Base-by-base conservation (phyloP, 78 protist species). In the Guillardia theta region DNA sequence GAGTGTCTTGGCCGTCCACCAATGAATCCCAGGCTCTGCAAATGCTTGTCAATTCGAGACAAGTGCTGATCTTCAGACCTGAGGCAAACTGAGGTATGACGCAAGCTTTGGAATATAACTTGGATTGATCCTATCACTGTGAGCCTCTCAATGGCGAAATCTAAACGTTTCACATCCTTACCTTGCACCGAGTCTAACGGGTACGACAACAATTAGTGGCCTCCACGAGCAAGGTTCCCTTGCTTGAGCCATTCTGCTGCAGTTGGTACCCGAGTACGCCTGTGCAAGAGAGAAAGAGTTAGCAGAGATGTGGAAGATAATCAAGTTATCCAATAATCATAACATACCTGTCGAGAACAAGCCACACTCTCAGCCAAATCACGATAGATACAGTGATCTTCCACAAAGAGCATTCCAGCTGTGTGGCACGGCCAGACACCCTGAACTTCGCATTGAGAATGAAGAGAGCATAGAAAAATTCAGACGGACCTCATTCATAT, bases 1-100 rank as follows among this genome's bases (percentile, higher is more conserved):
- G 93, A 88, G 62, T 45, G 62, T 18, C 93, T 54, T 18, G 93
- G 93, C 39, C 62, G 27, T 8, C 64, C 93, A 9, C 93, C 93
- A 22, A 88, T 33, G 62, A 88, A 88, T 8, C 93, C 93, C 43
- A 48, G 21, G 70, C 70, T 58, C 70, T 70, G 41, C 41, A 4
- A 0, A 43, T 50, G 58, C 15, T 10, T 15, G 58, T 50, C 58
- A 19, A 15, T 15, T 15, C 58, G 10, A 10, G 58, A 15, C 58
- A 50, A 50, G 58, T 19, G 58, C 58, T 50, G 58, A 10, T 10
- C 58, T 10, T 50, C 39, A 4, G 41, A 37, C 48, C 93, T 88
- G 93, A 2, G 93, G 93, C 5, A 88, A 88, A 22, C 46, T 18
- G 47, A 88, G 64, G 39, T 48, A 88, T 36, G 93, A 30, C 33